Percentiles rank a stretch among this genome's conserved stretches.
phyloP scores from a whole-genome alignment of 192 early-diverging fungal species.

The Coemansia brasiliensis region DNA sequence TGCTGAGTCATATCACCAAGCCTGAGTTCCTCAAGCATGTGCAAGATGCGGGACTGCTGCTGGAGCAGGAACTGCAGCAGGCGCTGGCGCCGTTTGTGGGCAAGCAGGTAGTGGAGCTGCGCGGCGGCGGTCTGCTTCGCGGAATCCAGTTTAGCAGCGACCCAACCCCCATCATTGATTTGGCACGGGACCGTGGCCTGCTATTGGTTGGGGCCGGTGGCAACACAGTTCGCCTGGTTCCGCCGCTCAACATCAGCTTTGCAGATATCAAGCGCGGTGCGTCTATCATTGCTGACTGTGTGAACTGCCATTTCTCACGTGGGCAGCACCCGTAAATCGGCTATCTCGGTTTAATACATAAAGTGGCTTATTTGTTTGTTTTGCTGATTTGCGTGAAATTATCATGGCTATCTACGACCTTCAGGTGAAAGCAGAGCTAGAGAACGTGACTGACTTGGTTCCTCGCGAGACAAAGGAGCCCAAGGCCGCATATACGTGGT shows the following conservation, averaged over 20 bases:
- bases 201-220: slow-evolving; percentile 83
- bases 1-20: slow-evolving; percentile 67
- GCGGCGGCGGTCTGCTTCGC: slow-evolving; percentile 84
- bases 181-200: slow-evolving; percentile 81
- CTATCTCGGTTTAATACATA: not conserved
- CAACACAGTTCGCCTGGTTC: slow-evolving; percentile 91
- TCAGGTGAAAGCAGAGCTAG: slow-evolving; percentile 75
- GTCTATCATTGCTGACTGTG: slow-evolving; percentile 64
- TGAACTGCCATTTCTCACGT: slow-evolving; percentile 14
- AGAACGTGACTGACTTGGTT: slow-evolving; percentile 74
- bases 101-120: slow-evolving; percentile 68
- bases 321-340: slow-evolving; percentile 11
- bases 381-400: not conserved
- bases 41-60: slow-evolving; percentile 59
- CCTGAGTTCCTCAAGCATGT: slow-evolving; percentile 78
- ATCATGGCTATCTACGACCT: slow-evolving; percentile 56
- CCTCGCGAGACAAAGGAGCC: slow-evolving; percentile 55
- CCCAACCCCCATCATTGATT: slow-evolving; percentile 66
- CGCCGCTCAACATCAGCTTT: slow-evolving; percentile 79
- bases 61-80: slow-evolving; percentile 57
- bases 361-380: slow-evolving; percentile 2
- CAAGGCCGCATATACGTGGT: slow-evolving; percentile 57
- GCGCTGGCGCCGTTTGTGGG: slow-evolving; percentile 50
- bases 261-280: slow-evolving; percentile 77
- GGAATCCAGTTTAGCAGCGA: slow-evolving; percentile 79